Evolutionary conservation across 2,329 filamentous ascomycete genomes (phyloP), one percentile per base, ranked within the genome.

Genomic region (Fusarium albosuccineum): DNA sequence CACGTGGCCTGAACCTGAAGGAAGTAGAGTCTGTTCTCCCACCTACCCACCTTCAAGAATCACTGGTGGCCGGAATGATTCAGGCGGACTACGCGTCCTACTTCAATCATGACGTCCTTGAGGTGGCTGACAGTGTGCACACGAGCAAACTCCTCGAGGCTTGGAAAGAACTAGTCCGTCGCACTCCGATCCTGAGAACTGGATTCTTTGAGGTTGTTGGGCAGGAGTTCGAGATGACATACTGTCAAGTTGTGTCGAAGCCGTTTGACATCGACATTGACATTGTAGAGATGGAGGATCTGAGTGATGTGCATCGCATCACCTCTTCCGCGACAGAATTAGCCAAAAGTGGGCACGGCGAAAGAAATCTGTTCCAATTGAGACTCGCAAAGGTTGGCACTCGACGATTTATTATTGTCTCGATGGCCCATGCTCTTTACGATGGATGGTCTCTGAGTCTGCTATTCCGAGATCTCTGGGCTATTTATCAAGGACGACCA

Each of bases 361-460:
- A 52, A 9, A 72, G 75, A 1, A 53, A 78, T 9, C 71, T 90
- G 3, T 77, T 90, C 7, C 86, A 88, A 55, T 71, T 90, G 1
- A 77, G 75, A 0, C 78, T 87, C 53, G 78, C 77, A 4, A 71
- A 62, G 6, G 74, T 76, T 1, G 78, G 63, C 3, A 69, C 61
- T 13, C 73, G 70, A 36, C 77, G 61, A 4, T 87, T 84, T 57
- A 65, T 90, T 2, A 73, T 90, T 5, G 75, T 97, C 1, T 94
- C 93, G 0, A 89, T 97, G 39, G 86, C 94, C 0, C 94, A 97
- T 77, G 93, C 94, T 2, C 83, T 97, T 17, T 97, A 97, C 68
- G 94, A 97, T 74, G 94, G 94, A 1, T 94, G 90, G 87, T 97
- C 94, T 3, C 84, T 97, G 11, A 82, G 83, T 4, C 80, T 97